A percentile compares a stretch with the other conserved stretches of the same genome.
Conservation (phyloP, 768 basidiomycete species). For the Leucocoprinus sp. region DNA sequence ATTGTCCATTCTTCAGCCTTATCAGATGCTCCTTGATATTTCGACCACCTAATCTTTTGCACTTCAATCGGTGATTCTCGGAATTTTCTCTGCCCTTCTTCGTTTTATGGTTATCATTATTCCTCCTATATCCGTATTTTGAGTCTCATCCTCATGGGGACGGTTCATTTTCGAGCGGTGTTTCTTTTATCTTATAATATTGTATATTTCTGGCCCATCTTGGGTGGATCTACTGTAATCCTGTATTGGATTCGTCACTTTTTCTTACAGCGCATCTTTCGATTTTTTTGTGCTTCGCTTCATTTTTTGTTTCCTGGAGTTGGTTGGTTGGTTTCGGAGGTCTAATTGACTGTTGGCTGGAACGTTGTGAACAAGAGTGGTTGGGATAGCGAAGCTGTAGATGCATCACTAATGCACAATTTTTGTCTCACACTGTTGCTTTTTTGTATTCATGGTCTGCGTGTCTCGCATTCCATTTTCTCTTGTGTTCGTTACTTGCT, state of each 20-base stretch:
- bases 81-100: background rate
- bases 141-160: background rate
- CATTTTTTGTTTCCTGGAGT: background rate
- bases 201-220: background rate
- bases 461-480: too few species aligned
- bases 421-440: too few species aligned
- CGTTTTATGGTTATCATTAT: slow-evolving; percentile 6
- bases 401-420: too few species aligned
- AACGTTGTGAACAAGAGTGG: too few species aligned
- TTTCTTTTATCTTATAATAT: slow-evolving; percentile 1
- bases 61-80: background rate
- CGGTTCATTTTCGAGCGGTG: slow-evolving; percentile 4
- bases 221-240: background rate
- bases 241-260: background rate
- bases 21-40: too few species aligned
- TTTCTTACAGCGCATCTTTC: background rate
- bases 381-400: too few species aligned
- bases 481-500: too few species aligned
- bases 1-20: too few species aligned
- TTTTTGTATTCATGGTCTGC: too few species aligned
- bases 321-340: too few species aligned
- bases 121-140: background rate
- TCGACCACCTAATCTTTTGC: too few species aligned
- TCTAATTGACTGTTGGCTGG: too few species aligned
- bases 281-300: background rate